Conservation (phyloP, 1,139 yeast species). For the Yamadazyma triangularis region DNA sequence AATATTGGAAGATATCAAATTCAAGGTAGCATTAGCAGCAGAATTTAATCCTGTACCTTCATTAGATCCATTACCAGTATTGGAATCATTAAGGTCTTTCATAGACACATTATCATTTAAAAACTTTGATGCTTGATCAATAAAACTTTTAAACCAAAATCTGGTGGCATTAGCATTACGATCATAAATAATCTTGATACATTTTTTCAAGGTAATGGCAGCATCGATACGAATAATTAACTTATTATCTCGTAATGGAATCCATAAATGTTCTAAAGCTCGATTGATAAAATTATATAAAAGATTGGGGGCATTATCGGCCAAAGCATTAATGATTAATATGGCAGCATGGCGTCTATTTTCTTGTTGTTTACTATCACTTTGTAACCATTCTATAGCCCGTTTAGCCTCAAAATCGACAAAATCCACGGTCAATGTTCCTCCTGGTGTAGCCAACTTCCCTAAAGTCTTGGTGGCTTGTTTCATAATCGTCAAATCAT, state of each 20-base stretch:
- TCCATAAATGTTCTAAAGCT: constrained; percentile 81
- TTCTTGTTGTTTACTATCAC: constrained; percentile 72
- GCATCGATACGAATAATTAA: constrained; percentile 75
- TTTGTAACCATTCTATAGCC: constrained; percentile 86
- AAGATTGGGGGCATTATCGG: constrained; percentile 83
- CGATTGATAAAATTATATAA: constrained; percentile 75
- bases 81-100: not conserved
- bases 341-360: constrained; percentile 88
- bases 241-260: constrained; percentile 77
- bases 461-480: constrained; percentile 87
- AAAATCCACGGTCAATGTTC: constrained; percentile 83
- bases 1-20: constrained; percentile 21
- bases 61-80: constrained; percentile 1
- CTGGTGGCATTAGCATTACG: constrained; percentile 70
- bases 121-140: constrained; percentile 51
- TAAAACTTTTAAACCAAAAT: constrained; percentile 70
- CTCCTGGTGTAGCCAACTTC: constrained; percentile 83
- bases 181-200: constrained; percentile 72
- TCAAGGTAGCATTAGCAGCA: constrained; percentile 4
- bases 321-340: constrained; percentile 75
- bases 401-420: constrained; percentile 90
- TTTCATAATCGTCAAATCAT: constrained; percentile 78
- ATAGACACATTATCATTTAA: constrained; percentile 22
- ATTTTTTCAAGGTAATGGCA: constrained; percentile 73
- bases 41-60: constrained; percentile 2